Conservation (phyloP, 768 basidiomycete species). For the Bullera alba region DNA sequence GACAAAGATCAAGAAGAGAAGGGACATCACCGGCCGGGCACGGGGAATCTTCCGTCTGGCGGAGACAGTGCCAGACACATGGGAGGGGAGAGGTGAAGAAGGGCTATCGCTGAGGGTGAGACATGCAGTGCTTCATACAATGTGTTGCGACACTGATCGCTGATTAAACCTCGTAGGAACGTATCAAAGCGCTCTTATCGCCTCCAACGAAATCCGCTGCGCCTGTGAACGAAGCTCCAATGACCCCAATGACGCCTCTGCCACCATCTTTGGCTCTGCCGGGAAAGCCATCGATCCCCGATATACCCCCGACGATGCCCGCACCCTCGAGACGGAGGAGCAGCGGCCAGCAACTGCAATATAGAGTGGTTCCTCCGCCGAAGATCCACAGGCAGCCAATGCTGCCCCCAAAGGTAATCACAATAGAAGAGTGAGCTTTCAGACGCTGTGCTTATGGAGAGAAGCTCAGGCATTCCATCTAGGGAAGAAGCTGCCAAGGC, state of each 20-base stretch:
- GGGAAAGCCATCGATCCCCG: background rate
- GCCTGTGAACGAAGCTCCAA: background rate
- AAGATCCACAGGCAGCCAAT: too few species aligned
- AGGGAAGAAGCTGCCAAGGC: constrained; percentile 5
- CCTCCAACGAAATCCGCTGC: background rate
- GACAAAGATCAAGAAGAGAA: constrained; percentile 14
- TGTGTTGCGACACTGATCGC: background rate
- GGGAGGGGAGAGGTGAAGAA: constrained; percentile 40
- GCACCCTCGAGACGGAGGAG: too few species aligned
- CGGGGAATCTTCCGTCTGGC: constrained; percentile 45
- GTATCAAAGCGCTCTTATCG: constrained; percentile 5
- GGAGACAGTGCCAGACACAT: constrained; percentile 44
- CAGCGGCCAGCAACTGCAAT: too few species aligned
- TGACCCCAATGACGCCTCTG: background rate
- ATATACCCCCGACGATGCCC: constrained; percentile 2
- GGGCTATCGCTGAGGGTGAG: constrained; percentile 40
- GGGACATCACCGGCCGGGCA: constrained; percentile 10
- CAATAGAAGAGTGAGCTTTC: too few species aligned
- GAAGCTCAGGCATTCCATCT: background rate
- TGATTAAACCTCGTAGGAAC: background rate
- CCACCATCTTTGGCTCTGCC: background rate
- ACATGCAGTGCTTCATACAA: background rate
- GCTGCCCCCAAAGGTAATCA: too few species aligned
- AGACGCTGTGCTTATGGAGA: too few species aligned
- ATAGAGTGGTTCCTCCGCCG: constrained; percentile 9